Evolutionary conservation across 192 early-diverging fungal species (phyloP).

Genomic region (Backusella tarrabulga): DNA sequence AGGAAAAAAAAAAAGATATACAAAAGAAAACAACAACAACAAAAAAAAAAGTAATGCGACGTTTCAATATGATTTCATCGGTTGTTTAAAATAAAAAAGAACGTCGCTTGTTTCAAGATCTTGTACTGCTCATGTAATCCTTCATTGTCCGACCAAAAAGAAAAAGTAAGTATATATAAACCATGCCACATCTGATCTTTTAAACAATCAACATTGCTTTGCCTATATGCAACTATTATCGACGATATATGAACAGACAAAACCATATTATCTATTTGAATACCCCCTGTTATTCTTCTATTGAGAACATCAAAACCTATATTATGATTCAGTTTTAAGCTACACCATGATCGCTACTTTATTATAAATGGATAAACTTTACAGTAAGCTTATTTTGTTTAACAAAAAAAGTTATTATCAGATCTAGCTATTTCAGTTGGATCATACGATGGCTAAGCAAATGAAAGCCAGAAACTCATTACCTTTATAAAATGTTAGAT

Average conservation of each 20-base stretch:
- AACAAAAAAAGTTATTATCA: background rate
- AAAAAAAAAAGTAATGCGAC: background rate
- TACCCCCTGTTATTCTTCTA: too few relatives aligned
- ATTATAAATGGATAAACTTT: too few relatives aligned
- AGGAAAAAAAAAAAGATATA: background rate
- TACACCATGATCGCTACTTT: too few relatives aligned
- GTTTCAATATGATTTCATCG: background rate
- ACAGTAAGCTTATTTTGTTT: too few relatives aligned
- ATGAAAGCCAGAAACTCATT: too few relatives aligned
- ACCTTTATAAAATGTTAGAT: too few relatives aligned
- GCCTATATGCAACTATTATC: too few relatives aligned
- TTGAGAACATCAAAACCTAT: too few relatives aligned
- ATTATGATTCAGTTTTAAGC: background rate
- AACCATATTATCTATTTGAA: too few relatives aligned
- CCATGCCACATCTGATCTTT: background rate
- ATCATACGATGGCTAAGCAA: background rate
- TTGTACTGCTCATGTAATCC: background rate
- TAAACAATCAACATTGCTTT: background rate
- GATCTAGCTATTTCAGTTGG: background rate
- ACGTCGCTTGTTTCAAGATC: background rate
- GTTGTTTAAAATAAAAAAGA: background rate
- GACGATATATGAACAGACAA: too few relatives aligned
- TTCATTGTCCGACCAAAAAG: background rate
- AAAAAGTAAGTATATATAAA: too few relatives aligned
- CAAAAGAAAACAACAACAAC: background rate